Conservation (phyloP, 306 rosid genomes). For the Sicyos baderoa region DNA sequence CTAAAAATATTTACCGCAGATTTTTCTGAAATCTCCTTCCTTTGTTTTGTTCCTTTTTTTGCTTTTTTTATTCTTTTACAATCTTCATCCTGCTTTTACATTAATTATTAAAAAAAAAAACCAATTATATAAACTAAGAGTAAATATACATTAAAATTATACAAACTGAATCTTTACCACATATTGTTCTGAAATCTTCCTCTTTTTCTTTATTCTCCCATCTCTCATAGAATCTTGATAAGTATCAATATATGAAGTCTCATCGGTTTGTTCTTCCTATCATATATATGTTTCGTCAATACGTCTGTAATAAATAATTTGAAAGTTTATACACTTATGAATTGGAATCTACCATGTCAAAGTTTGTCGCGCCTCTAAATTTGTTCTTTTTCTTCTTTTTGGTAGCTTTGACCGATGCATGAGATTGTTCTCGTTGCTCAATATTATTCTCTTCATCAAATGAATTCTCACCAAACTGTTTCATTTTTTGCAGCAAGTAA, state of each 20-base stretch:
- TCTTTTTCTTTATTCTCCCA: background rate
- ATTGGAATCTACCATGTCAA: background rate
- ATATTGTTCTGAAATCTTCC: background rate
- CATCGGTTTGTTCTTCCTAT: background rate
- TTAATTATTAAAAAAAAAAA: background rate
- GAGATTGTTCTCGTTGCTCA: too few relatives aligned
- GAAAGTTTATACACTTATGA: background rate
- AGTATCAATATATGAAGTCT: background rate
- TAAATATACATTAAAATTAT: background rate
- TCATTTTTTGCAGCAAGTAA: too few relatives aligned
- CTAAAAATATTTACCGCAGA: background rate
- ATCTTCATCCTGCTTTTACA: too few relatives aligned
- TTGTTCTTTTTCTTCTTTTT: conserved; percentile 2
- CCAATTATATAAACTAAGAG: background rate
- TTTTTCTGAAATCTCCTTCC: too few relatives aligned
- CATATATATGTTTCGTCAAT: background rate
- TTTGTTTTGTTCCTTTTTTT: too few relatives aligned
- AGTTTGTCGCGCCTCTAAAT: background rate
- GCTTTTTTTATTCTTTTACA: too few relatives aligned
- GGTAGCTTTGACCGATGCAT: background rate
- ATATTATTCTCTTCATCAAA: too few relatives aligned
- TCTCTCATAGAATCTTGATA: background rate
- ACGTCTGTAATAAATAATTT: background rate
- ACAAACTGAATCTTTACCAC: background rate
- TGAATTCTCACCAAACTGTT: too few relatives aligned